A percentile compares a stretch with the other conserved stretches of the same genome.
Conservation (phyloP, 345 rosid species). For the Rhodamnia rubescens region DNA sequence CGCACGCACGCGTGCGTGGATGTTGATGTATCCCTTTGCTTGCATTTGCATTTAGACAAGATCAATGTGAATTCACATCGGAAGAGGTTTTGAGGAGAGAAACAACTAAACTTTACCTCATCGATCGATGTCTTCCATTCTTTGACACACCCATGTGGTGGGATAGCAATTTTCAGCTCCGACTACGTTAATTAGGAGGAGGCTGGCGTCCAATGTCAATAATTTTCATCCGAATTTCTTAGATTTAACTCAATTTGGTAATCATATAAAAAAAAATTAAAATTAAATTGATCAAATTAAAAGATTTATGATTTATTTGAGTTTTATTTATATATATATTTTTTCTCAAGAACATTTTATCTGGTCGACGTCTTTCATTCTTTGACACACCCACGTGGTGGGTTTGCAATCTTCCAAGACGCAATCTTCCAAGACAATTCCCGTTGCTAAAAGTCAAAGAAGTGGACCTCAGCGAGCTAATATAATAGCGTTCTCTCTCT, state of each 20-base stretch:
- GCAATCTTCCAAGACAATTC: background rate
- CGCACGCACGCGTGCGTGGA: background rate
- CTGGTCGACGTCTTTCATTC: background rate
- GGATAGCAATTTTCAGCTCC: background rate
- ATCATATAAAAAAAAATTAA: too few relatives aligned
- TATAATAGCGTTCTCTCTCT: background rate
- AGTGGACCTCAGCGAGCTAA: constrained; percentile 6
- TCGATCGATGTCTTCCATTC: background rate
- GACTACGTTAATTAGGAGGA: too few relatives aligned
- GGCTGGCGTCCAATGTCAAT: too few relatives aligned
- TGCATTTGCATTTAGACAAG: background rate
- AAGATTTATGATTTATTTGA: too few relatives aligned
- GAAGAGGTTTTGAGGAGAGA: background rate
- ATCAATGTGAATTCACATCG: background rate
- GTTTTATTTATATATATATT: too few relatives aligned
- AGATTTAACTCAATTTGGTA: too few relatives aligned
- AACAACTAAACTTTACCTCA: background rate
- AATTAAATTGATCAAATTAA: too few relatives aligned
- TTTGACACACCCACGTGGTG: background rate
- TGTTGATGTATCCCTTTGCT: background rate
- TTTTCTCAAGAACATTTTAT: background rate
- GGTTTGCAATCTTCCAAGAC: background rate
- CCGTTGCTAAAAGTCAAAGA: constrained; percentile 16
- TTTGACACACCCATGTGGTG: background rate
- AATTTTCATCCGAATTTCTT: too few relatives aligned